Base-by-base conservation (phyloP, 1,284 basidiomycete genomes). In the Ustilago lituana region DNA sequence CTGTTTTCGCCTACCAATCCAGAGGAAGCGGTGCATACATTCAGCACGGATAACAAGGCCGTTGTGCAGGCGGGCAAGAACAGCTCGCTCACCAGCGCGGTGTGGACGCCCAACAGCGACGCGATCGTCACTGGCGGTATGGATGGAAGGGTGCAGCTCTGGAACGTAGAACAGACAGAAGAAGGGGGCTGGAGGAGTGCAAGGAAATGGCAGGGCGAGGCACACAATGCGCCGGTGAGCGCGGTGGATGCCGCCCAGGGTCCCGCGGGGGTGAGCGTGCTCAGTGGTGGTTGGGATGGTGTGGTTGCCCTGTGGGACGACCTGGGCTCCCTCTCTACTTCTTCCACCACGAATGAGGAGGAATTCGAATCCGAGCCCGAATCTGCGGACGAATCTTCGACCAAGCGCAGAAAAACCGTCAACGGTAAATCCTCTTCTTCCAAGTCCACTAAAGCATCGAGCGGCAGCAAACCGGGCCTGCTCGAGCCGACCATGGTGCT, bases 61-160 rank as follows among this genome's bases (percentile, higher is more conserved):
- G 60, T 63, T 1, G 51, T 62, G 12, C 52, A 67, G 17, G 63
- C 52, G 11, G 60, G 48, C 10, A 48, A 35, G 31, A 80, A 80
- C 51, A 82, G 82, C 3, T 80, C 92, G 1, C 87, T 93, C 36
- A 91, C 91, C 0, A 91, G 89, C 4, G 83, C 91, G 33, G 87
- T 86, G 43, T 85, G 90, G 75, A 83, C 93, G 0, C 38, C 51
- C 5, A 73, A 15, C 60, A 71, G 38, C 24, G 44, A 55, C 1
- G 27, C 22, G 11, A 58, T 90, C 35, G 83, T 94, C 31, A 92
- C 90, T 0, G 93, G 88, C 32, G 88, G 91, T 1, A 93, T 94
- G 41, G 94, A 97, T 81, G 87, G 92, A 35, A 89, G 90, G 9
- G 77, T 82, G 5, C 74, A 81, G 15, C 62, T 83, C 23, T 77